Evolutionary conservation across 2,329 filamentous ascomycete species (phyloP).

Genomic region (Talaromyces piceae): DNA sequence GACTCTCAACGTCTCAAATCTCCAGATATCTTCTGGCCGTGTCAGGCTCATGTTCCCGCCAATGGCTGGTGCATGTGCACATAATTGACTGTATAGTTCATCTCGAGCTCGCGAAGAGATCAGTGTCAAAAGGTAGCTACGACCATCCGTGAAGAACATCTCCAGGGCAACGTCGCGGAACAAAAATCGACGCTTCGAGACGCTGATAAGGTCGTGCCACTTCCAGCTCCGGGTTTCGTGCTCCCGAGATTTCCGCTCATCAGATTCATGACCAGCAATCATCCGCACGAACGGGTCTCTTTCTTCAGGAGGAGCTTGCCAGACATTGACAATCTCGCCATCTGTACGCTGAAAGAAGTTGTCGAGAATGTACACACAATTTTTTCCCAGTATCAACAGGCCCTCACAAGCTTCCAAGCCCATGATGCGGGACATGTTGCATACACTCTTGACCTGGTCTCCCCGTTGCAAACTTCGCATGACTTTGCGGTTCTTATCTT

Average conservation of each 20-base stretch:
- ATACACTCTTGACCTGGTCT: conserved; percentile 86
- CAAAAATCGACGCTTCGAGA: conserved; percentile 90
- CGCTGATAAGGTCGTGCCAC: conserved; percentile 89
- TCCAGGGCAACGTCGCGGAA: conserved; percentile 96
- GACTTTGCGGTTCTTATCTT: conserved; percentile 97
- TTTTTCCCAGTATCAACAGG: conserved; percentile 85
- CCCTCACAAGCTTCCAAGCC: conserved; percentile 92
- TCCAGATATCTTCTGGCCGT: conserved; percentile 83
- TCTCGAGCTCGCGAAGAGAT: conserved; percentile 68
- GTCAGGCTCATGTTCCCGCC: conserved; percentile 60
- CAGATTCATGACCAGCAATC: conserved; percentile 68
- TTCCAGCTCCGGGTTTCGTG: conserved; percentile 86
- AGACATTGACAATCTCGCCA: conserved; percentile 93
- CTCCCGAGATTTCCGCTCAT: conserved; percentile 53
- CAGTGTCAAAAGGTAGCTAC: conserved; percentile 86
- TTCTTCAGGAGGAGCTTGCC: conserved; percentile 86
- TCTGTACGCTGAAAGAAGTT: conserved; percentile 93
- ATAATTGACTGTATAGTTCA: conserved; percentile 69
- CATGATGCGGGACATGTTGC: conserved; percentile 90
- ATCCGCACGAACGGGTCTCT: conserved; percentile 93
- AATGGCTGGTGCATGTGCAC: conserved; percentile 72
- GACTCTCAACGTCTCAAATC: conserved; percentile 73
- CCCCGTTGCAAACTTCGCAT: conserved; percentile 88
- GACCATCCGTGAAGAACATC: conserved; percentile 92
- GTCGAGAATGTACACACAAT: conserved; percentile 88